Conservation (phyloP, 345 rosid species). For the Eucalyptus pauciflora region DNA sequence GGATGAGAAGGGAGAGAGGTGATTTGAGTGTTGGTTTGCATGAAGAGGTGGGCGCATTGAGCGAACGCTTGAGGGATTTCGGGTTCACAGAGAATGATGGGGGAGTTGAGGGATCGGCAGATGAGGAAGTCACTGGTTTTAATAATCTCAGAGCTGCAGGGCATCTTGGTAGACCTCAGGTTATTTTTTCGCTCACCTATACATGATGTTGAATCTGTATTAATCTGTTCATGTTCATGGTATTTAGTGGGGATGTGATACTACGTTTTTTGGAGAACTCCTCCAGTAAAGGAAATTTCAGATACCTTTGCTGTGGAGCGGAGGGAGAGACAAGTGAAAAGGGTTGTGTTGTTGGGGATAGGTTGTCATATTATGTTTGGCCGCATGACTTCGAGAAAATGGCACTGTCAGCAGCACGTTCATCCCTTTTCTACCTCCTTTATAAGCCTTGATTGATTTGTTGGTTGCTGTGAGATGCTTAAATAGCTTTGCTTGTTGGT, state of each 20-base stretch:
- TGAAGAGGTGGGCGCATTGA: constrained; percentile 23
- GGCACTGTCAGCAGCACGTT: not conserved
- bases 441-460: not conserved
- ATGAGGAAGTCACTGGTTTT: constrained; percentile 42
- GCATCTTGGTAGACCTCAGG: constrained; percentile 60
- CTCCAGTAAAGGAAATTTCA: not conserved
- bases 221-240: not conserved
- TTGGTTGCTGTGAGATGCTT: not conserved
- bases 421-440: not conserved
- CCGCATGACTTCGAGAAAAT: not conserved
- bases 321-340: not conserved
- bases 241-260: not conserved
- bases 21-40: constrained; percentile 6
- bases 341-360: not conserved
- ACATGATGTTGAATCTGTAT: not conserved
- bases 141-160: constrained; percentile 35
- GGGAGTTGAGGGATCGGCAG: constrained; percentile 15
- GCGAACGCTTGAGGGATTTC: constrained; percentile 31
- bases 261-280: not conserved
- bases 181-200: not conserved
- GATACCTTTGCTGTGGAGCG: not conserved
- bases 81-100: constrained; percentile 22
- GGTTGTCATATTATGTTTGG: not conserved
- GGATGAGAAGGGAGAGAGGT: constrained; percentile 6
- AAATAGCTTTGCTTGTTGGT: not conserved